These are phyloP conservation scores for Aspergillus baeticus DNA, from an alignment of 495 filamentous ascomycete genomes.

Conservation along the genomic window DNA sequence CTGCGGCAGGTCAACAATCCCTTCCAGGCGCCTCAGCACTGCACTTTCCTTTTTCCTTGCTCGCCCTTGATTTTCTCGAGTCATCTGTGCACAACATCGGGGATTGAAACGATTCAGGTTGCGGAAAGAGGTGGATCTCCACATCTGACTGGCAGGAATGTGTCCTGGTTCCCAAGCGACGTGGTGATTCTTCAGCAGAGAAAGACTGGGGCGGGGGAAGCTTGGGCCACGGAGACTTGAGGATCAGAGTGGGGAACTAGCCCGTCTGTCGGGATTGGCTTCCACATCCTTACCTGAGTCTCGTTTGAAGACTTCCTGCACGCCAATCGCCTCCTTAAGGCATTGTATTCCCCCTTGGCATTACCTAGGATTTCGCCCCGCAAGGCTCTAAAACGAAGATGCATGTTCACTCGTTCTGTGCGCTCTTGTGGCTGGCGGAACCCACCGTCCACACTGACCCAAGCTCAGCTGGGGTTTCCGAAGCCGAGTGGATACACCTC, in stretches of 20 bases:
- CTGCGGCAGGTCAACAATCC: not conserved
- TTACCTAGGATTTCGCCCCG: constrained; percentile 3
- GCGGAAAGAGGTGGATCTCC: not conserved
- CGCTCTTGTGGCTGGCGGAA: constrained; percentile 14
- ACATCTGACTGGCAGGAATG: not conserved
- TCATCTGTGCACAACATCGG: not conserved
- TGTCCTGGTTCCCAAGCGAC: not conserved
- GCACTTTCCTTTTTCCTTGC: not conserved
- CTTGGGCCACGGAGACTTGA: not conserved
- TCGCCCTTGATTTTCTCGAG: not conserved
- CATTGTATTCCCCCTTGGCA: constrained; percentile 11
- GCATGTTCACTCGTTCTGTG: not conserved
- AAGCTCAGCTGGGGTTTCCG: constrained; percentile 4
- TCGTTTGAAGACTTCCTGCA: not conserved
- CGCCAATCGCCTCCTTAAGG: constrained; percentile 7
- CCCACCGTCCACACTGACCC: not conserved
- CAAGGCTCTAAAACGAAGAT: not conserved
- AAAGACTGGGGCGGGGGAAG: not conserved
- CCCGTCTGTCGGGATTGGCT: not conserved
- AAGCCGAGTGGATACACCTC: constrained; percentile 4
- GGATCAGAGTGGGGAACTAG: not conserved
- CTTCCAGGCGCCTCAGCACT: not conserved
- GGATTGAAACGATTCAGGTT: not conserved
- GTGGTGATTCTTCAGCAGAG: not conserved
- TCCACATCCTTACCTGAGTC: not conserved